phyloP scores from a whole-genome alignment of 2,329 filamentous ascomycete species.

The Curvularia spicifera region DNA sequence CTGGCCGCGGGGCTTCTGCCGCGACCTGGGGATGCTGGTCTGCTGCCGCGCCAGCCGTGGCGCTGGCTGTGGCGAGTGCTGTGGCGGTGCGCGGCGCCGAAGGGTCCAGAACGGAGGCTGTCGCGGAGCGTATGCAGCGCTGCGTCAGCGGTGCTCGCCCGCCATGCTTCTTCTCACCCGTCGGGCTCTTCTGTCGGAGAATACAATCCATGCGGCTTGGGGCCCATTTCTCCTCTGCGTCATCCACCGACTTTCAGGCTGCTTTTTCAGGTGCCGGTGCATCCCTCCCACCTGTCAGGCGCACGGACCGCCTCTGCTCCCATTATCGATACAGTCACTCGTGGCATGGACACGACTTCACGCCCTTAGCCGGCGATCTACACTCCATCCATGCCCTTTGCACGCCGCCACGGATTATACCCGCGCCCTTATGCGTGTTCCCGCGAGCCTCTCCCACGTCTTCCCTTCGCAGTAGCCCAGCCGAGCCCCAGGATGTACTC shows the following conservation, averaged over 20 bases:
- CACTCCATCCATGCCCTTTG: slow-evolving; percentile 4
- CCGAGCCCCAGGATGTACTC: neutral
- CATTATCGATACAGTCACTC: slow-evolving; percentile 1
- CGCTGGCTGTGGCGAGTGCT: neutral
- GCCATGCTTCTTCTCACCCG: no score
- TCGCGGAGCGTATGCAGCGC: neutral
- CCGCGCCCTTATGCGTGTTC: slow-evolving; percentile 18
- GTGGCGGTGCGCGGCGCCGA: slow-evolving; percentile 11
- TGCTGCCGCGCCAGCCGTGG: slow-evolving; percentile 12
- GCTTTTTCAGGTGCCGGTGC: slow-evolving; percentile 13
- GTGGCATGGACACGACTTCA: neutral
- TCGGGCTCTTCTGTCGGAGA: no score
- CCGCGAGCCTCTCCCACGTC: slow-evolving; percentile 14
- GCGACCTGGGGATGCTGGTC: slow-evolving; percentile 2
- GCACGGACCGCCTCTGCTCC: neutral
- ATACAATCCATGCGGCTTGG: slow-evolving; percentile 1
- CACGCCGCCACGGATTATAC: slow-evolving; percentile 14
- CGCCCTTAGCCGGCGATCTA: slow-evolving; percentile 12
- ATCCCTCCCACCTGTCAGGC: neutral
- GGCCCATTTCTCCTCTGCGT: neutral
- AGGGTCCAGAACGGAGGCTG: neutral
- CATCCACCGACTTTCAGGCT: slow-evolving; percentile 5
- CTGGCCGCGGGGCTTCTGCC: neutral
- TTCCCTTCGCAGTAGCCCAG: neutral
- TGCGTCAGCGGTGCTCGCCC: neutral